Conservation (phyloP, 495 filamentous ascomycete genomes). For the Daldinia decipiens region DNA sequence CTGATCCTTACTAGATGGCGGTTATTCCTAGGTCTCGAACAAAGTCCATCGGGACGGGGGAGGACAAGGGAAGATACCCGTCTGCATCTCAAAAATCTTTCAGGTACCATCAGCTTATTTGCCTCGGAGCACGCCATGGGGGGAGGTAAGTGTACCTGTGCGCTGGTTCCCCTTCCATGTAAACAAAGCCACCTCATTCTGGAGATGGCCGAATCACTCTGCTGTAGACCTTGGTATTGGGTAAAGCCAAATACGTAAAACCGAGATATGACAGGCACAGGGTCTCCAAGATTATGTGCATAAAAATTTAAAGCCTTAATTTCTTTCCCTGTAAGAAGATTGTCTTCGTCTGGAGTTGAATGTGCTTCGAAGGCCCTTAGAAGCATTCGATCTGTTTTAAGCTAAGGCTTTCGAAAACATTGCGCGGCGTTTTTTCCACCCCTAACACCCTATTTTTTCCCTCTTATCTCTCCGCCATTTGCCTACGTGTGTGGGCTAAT, state of each 20-base stretch:
- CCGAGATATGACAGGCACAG: neutral
- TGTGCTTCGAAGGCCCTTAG: neutral
- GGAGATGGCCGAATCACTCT: constrained; percentile 8
- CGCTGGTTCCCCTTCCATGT: constrained; percentile 43
- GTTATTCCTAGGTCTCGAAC: neutral
- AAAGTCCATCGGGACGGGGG: neutral
- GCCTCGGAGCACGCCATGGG: constrained; percentile 8
- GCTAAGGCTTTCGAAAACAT: neutral
- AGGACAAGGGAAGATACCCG: constrained; percentile 32
- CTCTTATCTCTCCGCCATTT: neutral
- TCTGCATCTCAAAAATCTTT: constrained; percentile 47
- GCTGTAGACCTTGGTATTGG: constrained; percentile 11
- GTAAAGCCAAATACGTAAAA: neutral
- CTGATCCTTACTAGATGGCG: constrained; percentile 35
- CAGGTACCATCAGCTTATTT: constrained; percentile 20
- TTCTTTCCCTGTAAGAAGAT: neutral
- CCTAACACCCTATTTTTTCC: neutral
- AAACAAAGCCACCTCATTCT: constrained; percentile 37
- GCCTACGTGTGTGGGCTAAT: neutral
- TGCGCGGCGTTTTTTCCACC: neutral
- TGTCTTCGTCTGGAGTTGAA: neutral
- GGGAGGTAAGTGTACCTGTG: constrained; percentile 34
- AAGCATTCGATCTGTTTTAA: neutral
- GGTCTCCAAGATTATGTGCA: neutral
- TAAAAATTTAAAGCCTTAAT: neutral